Base-by-base conservation (phyloP, 352 stramenopile genomes). In the Thalassiosira mediterranea region DNA sequence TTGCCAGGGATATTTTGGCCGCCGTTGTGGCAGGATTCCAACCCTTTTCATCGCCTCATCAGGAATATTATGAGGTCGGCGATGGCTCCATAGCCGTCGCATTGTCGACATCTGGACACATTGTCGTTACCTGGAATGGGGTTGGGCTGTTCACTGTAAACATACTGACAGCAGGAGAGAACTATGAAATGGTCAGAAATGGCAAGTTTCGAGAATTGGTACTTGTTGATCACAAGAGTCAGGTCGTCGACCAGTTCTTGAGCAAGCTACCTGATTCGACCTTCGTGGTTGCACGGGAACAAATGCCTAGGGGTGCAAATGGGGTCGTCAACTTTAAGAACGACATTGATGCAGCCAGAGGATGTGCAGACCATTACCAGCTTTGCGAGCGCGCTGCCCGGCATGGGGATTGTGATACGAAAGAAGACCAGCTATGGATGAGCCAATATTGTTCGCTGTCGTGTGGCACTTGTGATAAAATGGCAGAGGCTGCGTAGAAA, bases 321-420 rank as follows among this genome's bases (percentile, higher is more conserved):
- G 66, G 73, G 17, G 66, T 76, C 8, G 73, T 82, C 29, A 84
- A 84, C 58, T 84, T 84, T 44, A 69, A 63, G 23, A 62, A 68
- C 34, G 76, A 84, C 52, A 75, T 71, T 23, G 73, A 84, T 57
- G 64, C 69, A 11, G 77, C 73, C 47, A 42, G 59, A 21, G 60
- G 57, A 79, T 94, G 98, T 61, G 99, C 97, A 0, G 93, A 97
- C 68, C 98, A 98, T 68, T 98, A 98, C 60, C 96, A 97, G 23
- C 84, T 99, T 1, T 95, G 96, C 54, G 94, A 97, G 63, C 93
- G 98, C 17, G 80, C 99, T 57, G 49, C 72, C 4, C 70, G 67
- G 32, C 63, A 80, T 3, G 72, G 72, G 26, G 63, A 80, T 8
- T 80, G 72, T 17, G 72, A 80, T 48, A 58, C 74, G 48, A 26